Evolutionary conservation across 352 stramenopile species (phyloP).

Genomic region (Globisporangium polare): DNA sequence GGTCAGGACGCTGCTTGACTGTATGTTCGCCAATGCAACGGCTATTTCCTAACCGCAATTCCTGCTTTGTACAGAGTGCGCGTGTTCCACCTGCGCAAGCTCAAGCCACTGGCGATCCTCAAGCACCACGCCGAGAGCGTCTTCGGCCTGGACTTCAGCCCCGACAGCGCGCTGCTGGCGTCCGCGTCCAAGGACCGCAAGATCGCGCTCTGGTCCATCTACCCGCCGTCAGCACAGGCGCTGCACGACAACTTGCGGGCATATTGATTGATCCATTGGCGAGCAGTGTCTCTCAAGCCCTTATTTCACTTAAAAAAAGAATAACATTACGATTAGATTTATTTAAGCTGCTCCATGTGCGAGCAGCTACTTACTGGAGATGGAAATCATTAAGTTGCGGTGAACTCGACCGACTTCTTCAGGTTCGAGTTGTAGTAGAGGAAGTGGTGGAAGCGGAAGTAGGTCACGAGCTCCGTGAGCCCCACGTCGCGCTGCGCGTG

Average conservation of each 20-base stretch:
- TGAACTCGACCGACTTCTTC: slow-evolving; percentile 85
- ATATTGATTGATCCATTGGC: slow-evolving; percentile 19
- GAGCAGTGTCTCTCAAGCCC: neutral
- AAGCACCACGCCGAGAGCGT: slow-evolving; percentile 81
- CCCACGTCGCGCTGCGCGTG: slow-evolving; percentile 79
- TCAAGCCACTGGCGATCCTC: slow-evolving; percentile 72
- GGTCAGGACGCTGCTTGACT: slow-evolving; percentile 7
- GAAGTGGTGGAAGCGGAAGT: slow-evolving; percentile 86
- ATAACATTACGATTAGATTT: slow-evolving; percentile 4
- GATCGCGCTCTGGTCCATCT: slow-evolving; percentile 78
- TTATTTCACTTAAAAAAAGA: slow-evolving; percentile 1
- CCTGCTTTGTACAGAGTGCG: slow-evolving; percentile 28
- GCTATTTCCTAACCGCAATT: no score
- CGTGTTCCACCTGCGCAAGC: slow-evolving; percentile 69
- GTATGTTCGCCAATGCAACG: no score
- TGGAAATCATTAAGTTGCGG: slow-evolving; percentile 18
- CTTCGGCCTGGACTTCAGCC: slow-evolving; percentile 64
- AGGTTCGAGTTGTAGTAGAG: slow-evolving; percentile 88
- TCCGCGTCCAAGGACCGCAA: slow-evolving; percentile 82
- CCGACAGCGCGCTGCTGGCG: slow-evolving; percentile 48
- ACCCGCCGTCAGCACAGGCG: slow-evolving; percentile 29
- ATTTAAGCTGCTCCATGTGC: neutral
- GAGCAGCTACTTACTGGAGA: neutral
- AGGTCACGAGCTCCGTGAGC: slow-evolving; percentile 73
- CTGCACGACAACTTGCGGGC: slow-evolving; percentile 24